phyloP scores from a whole-genome alignment of 148 eudicot species.

The Camellia lanceoleosa region DNA sequence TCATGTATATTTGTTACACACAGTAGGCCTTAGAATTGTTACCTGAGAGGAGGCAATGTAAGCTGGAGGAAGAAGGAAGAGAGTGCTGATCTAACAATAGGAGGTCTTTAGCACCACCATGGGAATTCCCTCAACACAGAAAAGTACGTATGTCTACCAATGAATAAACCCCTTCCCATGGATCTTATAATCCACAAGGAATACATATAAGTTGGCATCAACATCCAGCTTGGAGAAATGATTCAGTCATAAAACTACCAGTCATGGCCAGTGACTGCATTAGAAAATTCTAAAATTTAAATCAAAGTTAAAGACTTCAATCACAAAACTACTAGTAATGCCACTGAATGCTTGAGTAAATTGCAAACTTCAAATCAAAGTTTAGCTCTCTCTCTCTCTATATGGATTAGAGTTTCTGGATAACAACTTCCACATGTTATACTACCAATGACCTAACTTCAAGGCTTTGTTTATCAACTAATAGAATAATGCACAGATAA shows the following conservation, averaged over 20 bases:
- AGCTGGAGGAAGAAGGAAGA: too few relatives aligned
- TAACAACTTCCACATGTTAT: constrained; percentile 9
- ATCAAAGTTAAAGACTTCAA: not conserved
- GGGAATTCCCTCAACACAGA: not conserved
- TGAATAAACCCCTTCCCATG: not conserved
- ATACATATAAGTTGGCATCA: not conserved
- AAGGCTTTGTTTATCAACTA: not conserved
- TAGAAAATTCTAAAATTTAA: not conserved
- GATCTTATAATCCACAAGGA: not conserved
- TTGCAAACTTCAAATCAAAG: not conserved
- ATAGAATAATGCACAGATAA: not conserved
- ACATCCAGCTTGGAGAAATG: not conserved
- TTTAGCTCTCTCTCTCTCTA: too few relatives aligned
- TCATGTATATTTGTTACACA: too few relatives aligned
- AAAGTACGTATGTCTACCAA: not conserved
- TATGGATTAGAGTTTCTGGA: too few relatives aligned
- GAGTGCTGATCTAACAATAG: too few relatives aligned
- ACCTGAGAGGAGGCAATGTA: too few relatives aligned
- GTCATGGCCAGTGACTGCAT: not conserved
- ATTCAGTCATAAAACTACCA: not conserved
- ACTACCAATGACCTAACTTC: not conserved
- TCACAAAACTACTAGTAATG: not conserved
- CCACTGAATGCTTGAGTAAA: not conserved
- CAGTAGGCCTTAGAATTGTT: too few relatives aligned
- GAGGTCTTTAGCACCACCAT: not conserved